Percentiles rank a stretch among this genome's conserved stretches.
These are phyloP conservation scores for Puccinia novopanici DNA, from an alignment of 1,284 basidiomycete species.

Conservation along the genomic window DNA sequence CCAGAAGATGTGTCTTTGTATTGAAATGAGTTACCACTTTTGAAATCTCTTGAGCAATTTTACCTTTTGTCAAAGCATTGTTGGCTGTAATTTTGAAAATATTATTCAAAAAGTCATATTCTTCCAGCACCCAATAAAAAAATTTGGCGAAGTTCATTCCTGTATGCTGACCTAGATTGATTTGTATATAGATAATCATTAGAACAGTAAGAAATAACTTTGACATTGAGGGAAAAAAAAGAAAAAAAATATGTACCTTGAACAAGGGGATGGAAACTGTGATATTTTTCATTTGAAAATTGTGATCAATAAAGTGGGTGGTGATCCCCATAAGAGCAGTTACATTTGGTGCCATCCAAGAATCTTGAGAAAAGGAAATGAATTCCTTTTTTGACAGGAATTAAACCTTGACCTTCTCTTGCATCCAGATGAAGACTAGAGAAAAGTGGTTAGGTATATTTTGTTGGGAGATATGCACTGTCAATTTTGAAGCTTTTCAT, in stretches of 20 bases:
- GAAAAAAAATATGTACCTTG: background rate
- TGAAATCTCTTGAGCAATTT: background rate
- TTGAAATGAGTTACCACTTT: background rate
- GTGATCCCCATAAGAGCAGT: background rate
- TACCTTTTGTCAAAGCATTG: background rate
- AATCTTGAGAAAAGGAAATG: background rate
- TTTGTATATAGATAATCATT: too few species aligned
- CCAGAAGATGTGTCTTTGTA: too few species aligned
- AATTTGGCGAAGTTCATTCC: too few species aligned
- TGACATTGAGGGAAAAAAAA: background rate
- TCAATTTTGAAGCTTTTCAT: background rate
- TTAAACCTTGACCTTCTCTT: too few species aligned
- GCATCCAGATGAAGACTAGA: background rate
- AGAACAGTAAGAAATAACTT: background rate
- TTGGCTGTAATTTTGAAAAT: constrained; percentile 6
- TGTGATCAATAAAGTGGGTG: too few species aligned
- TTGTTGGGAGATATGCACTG: background rate
- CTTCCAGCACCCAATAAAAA: background rate
- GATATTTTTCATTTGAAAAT: too few species aligned
- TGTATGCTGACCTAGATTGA: too few species aligned
- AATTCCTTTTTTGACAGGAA: background rate
- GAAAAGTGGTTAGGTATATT: background rate
- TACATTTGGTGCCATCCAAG: background rate
- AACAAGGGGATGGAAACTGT: background rate
- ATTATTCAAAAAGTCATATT: background rate